Conservation (phyloP, 352 stramenopile species). For the Bremia lactucae region DNA sequence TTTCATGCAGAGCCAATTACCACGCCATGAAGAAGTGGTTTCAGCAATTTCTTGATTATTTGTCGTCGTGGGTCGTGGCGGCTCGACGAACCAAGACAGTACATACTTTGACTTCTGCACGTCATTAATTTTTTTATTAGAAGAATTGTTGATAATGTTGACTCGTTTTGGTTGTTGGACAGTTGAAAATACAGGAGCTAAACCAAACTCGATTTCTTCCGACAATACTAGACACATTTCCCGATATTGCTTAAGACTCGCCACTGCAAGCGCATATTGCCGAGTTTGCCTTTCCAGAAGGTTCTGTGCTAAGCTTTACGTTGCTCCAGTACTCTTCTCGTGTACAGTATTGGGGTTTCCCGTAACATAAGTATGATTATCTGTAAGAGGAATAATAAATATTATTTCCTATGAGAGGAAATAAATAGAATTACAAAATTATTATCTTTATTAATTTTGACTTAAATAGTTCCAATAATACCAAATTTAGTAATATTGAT, state of each 20-base stretch:
- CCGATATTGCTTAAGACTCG: constrained; percentile 43
- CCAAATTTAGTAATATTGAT: no score
- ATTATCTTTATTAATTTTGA: no score
- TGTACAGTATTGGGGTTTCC: no score
- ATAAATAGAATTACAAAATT: no score
- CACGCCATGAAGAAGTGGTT: constrained; percentile 44
- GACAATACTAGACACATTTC: constrained; percentile 52
- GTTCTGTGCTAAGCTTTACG: constrained; percentile 49
- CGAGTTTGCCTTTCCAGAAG: constrained; percentile 75
- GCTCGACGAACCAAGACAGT: constrained; percentile 55
- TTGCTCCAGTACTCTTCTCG: constrained; percentile 59
- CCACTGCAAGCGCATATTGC: constrained; percentile 52
- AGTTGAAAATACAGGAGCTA: constrained; percentile 72
- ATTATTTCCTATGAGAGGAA: no score
- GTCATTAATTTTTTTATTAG: not conserved
- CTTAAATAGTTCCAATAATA: no score
- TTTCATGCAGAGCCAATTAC: constrained; percentile 15
- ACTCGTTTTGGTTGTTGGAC: not conserved
- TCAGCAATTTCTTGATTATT: constrained; percentile 80
- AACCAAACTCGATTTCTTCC: constrained; percentile 60
- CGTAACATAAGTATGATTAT: no score
- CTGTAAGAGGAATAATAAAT: no score
- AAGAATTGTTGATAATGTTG: not conserved
- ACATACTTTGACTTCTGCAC: constrained; percentile 9
- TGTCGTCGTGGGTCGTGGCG: constrained; percentile 55